Evolutionary conservation across 2,329 filamentous ascomycete species (phyloP).

Genomic region (Gaeumannomyces tritici): DNA sequence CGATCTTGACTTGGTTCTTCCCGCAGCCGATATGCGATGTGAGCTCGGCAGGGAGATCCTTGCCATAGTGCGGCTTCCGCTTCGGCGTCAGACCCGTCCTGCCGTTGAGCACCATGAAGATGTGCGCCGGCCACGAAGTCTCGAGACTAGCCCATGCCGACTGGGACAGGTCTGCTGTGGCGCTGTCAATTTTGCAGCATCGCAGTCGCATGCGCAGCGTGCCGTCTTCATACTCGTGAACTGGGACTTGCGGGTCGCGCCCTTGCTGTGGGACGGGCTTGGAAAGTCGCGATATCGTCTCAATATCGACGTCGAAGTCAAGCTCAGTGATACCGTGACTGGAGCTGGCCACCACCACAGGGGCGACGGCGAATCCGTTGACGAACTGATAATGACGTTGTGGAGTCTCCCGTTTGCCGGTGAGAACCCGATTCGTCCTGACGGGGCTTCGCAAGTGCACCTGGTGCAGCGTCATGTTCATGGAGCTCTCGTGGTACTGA

Average conservation of each 20-base stretch:
- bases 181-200: constrained; percentile 35
- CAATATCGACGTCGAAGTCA: constrained; percentile 32
- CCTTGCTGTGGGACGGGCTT: constrained; percentile 15
- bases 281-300: constrained; percentile 25
- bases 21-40: constrained; percentile 50
- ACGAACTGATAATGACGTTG: constrained; percentile 49
- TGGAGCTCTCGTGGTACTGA: constrained; percentile 28
- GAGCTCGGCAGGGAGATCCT: constrained; percentile 68
- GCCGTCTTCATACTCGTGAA: constrained; percentile 34
- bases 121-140: constrained; percentile 59
- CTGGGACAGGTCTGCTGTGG: constrained; percentile 24
- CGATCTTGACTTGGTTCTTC: constrained; percentile 52
- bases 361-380: constrained; percentile 37
- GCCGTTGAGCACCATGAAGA: constrained; percentile 62
- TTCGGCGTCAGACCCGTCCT: constrained; percentile 41
- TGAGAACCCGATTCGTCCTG: constrained; percentile 21
- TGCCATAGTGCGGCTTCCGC: constrained; percentile 63
- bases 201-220: constrained; percentile 59
- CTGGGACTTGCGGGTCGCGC: constrained; percentile 20
- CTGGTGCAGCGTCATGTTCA: constrained; percentile 35
- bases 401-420: constrained; percentile 2
- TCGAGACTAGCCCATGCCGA: constrained; percentile 53
- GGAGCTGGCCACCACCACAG: constrained; percentile 16
- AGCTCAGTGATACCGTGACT: constrained; percentile 18
- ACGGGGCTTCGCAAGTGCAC: constrained; percentile 37